Evolutionary conservation across 306 rosid genomes (phyloP), one percentile per base, ranked within the genome.

Genomic region (Astragalus membranaceus): DNA sequence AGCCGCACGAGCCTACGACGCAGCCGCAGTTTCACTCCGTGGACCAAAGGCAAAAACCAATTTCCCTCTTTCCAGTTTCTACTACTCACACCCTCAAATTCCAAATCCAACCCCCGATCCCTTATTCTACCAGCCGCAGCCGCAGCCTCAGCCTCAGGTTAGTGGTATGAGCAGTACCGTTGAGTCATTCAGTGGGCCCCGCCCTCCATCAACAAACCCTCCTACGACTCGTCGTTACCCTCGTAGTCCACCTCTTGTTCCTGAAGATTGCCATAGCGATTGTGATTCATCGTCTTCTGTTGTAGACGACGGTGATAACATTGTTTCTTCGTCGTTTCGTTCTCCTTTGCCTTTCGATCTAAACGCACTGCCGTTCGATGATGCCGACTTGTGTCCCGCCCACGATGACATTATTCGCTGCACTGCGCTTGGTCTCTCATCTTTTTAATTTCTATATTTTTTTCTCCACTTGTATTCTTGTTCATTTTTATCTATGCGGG

Each of bases 251-350:
- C 91, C 96, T 0, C 47, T 85, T 5, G 84, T 79, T 17, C 91
- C 96, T 0, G 97, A 91, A 70, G 97, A 91, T 43, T 88, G 96
- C 64, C 96, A 79, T 9, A 92, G 97, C 49, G 96, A 85, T 68
- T 92, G 97, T 54, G 97, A 89, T 53, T 92, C 97, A 0, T 92
- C 97, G 3, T 91, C 97, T 0, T 92, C 96, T 12, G 96, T 88
- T 4, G 75, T 92, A 2, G 89, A 84, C n/a, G 85, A 56, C 0
- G 77, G 41, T 0, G 79, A 44, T 0, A 47, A 74, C 62, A 67
- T 75, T 42, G 80, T 46, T 7, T 67, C 85, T 10, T 81, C 96
- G 16, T 70, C 85, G 72, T 75, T 79, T 37, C 86, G 87, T 0
- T 80, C 79, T 51, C 78, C 85, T 14, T 59, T 85, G 70, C 84